Percentiles rank a stretch among this genome's conserved stretches.
These are phyloP conservation scores for Edaphochlamys debaryana DNA, from an alignment of 139 green algal species.

Conservation along the genomic window DNA sequence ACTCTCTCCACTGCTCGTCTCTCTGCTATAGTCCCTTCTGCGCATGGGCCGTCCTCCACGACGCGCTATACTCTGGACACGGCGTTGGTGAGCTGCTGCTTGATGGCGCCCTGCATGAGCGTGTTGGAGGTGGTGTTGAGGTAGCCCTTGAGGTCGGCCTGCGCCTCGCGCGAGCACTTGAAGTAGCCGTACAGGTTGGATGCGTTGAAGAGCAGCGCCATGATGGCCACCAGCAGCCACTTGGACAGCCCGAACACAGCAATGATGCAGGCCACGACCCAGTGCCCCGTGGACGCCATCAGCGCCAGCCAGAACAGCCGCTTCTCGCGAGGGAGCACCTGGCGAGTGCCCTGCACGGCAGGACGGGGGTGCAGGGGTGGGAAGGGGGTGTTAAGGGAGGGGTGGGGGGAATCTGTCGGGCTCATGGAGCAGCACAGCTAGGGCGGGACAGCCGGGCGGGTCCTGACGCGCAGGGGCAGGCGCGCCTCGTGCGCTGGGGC, in stretches of 20 bases:
- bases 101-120: slow-evolving; percentile 47
- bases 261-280: slow-evolving; percentile 18
- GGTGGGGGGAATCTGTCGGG: too few relatives aligned
- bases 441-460: too few relatives aligned
- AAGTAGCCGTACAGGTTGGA: slow-evolving; percentile 91
- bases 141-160: slow-evolving; percentile 61
- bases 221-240: slow-evolving; percentile 88
- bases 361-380: too few relatives aligned
- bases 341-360: slow-evolving; percentile 67
- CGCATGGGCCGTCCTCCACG: too few relatives aligned
- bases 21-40: too few relatives aligned
- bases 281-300: slow-evolving; percentile 51
- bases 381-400: background rate
- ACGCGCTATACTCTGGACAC: slow-evolving; percentile 23
- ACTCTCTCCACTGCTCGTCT: too few relatives aligned
- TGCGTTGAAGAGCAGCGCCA: slow-evolving; percentile 78
- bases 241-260: slow-evolving; percentile 10
- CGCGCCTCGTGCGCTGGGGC: too few relatives aligned
- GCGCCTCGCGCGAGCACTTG: slow-evolving; percentile 89
- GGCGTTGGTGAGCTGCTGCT: slow-evolving; percentile 27
- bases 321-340: slow-evolving; percentile 78
- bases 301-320: slow-evolving; percentile 82
- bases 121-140: slow-evolving; percentile 49
- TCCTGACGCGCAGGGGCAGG: too few relatives aligned
- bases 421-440: too few relatives aligned